phyloP scores from a whole-genome alignment of 1,284 basidiomycete species.

The Papiliotrema flavescens region DNA sequence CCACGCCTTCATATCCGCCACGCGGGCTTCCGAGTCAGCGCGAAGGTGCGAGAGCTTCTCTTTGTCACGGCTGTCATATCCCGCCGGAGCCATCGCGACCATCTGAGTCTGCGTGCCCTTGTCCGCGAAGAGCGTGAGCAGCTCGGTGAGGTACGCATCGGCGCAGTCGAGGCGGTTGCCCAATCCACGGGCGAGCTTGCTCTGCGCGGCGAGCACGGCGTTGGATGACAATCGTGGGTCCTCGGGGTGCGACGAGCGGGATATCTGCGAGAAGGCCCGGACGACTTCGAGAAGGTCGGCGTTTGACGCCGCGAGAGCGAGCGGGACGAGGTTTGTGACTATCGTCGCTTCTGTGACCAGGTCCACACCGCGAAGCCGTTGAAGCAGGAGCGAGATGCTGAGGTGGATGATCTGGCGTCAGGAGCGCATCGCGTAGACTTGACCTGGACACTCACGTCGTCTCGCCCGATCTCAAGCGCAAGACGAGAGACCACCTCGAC shows the following conservation, averaged over 20 bases:
- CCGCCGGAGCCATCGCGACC: conserved; percentile 51
- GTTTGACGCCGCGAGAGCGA: conserved; percentile 74
- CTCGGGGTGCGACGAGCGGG: conserved; percentile 75
- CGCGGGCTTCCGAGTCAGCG: conserved; percentile 27
- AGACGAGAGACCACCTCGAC: conserved; percentile 82
- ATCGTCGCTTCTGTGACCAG: conserved; percentile 85
- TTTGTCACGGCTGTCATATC: conserved; percentile 27
- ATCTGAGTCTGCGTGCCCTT: conserved; percentile 90
- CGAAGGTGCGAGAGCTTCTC: conserved; percentile 29
- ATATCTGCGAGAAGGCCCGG: conserved; percentile 78
- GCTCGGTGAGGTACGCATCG: conserved; percentile 75
- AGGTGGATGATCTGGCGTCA: conserved; percentile 66
- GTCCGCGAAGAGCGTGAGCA: conserved; percentile 81
- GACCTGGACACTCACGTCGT: conserved; percentile 59
- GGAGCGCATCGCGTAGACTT: background rate
- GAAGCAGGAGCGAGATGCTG: conserved; percentile 87
- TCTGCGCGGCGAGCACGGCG: conserved; percentile 84
- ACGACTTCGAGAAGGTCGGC: conserved; percentile 80
- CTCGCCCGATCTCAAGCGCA: conserved; percentile 73
- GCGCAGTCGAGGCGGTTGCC: conserved; percentile 66
- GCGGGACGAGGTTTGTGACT: conserved; percentile 83
- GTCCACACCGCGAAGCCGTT: conserved; percentile 78
- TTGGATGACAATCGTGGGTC: conserved; percentile 81
- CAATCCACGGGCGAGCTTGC: conserved; percentile 75
- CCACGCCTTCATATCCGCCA: conserved; percentile 70